Conservation (phyloP, 1,284 basidiomycete species). For the Garcileccinum viscosum region DNA sequence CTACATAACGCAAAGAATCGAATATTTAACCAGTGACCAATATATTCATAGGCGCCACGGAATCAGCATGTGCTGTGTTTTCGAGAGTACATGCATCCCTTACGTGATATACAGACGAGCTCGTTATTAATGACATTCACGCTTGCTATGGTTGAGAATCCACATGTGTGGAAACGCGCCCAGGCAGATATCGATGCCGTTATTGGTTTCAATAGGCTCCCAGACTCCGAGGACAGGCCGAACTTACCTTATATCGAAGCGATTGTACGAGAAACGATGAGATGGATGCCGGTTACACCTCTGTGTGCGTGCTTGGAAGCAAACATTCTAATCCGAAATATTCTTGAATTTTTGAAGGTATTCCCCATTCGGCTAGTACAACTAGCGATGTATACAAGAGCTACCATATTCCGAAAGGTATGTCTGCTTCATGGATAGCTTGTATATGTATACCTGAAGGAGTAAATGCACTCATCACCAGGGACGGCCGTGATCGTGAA, state of each 20-base stretch:
- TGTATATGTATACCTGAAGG: neutral
- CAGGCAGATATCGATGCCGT: slow-evolving; percentile 48
- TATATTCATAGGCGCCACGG: slow-evolving; percentile 15
- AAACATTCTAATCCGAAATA: neutral
- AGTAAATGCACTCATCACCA: neutral
- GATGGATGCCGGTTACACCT: slow-evolving; percentile 33
- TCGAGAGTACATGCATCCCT: neutral
- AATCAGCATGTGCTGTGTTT: slow-evolving; percentile 24
- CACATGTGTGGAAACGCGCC: slow-evolving; percentile 38
- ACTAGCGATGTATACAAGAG: slow-evolving; percentile 26
- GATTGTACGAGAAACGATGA: slow-evolving; percentile 44
- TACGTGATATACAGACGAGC: slow-evolving; percentile 16
- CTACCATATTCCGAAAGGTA: slow-evolving; percentile 36
- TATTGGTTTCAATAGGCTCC: slow-evolving; percentile 44
- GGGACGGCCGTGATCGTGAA: slow-evolving; percentile 28
- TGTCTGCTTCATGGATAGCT: neutral
- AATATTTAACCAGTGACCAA: neutral
- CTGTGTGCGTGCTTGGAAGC: slow-evolving; percentile 20
- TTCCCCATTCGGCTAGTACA: slow-evolving; percentile 17
- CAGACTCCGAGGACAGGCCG: slow-evolving; percentile 45
- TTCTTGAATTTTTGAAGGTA: slow-evolving; percentile 9
- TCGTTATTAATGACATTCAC: slow-evolving; percentile 32
- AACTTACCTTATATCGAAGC: slow-evolving; percentile 46
- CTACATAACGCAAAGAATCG: no score
- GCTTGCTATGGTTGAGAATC: slow-evolving; percentile 43